Evolutionary conservation across 2,329 filamentous ascomycete species (phyloP).

Genomic region (Fusarium lyarnte): DNA sequence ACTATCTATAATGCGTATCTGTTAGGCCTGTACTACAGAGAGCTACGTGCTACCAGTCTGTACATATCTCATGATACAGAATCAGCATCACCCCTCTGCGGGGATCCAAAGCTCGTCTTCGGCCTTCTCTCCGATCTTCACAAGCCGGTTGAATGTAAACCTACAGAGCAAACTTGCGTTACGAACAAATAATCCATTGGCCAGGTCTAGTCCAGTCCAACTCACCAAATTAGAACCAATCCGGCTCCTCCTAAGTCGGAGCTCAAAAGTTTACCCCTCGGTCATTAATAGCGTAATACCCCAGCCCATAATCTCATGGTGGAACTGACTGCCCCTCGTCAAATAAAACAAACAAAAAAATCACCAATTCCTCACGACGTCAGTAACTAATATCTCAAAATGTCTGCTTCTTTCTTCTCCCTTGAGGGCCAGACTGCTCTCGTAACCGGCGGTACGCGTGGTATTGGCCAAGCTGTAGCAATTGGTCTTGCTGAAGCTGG

Average conservation of each 20-base stretch:
- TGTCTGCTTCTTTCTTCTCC: slow-evolving; percentile 59
- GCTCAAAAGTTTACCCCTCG: not conserved
- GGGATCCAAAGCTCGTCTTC: not conserved
- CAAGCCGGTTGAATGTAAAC: not conserved
- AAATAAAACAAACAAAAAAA: slow-evolving; percentile 3
- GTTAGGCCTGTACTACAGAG: not conserved
- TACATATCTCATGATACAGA: slow-evolving; percentile 1
- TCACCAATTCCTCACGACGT: not conserved
- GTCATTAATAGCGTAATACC: slow-evolving; percentile 12
- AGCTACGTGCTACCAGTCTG: not conserved
- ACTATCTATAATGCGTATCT: rapidly evolving
- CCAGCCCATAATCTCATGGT: slow-evolving; percentile 2
- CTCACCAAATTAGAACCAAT: not conserved
- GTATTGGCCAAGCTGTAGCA: slow-evolving; percentile 67
- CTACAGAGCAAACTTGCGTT: slow-evolving; percentile 5
- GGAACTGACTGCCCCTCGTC: slow-evolving; percentile 12
- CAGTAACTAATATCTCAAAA: slow-evolving; percentile 23
- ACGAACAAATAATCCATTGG: slow-evolving; percentile 1
- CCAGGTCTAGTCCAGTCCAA: not conserved
- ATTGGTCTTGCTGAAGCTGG: slow-evolving; percentile 68
- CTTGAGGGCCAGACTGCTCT: slow-evolving; percentile 66
- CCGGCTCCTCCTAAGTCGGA: slow-evolving; percentile 1
- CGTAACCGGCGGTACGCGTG: slow-evolving; percentile 66
- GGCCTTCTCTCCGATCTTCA: slow-evolving; percentile 30
- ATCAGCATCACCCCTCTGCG: slow-evolving; percentile 11